These are phyloP conservation scores for Tolypocladium ovalisporum DNA, from an alignment of 2,329 filamentous ascomycete species.

Conservation along the genomic window DNA sequence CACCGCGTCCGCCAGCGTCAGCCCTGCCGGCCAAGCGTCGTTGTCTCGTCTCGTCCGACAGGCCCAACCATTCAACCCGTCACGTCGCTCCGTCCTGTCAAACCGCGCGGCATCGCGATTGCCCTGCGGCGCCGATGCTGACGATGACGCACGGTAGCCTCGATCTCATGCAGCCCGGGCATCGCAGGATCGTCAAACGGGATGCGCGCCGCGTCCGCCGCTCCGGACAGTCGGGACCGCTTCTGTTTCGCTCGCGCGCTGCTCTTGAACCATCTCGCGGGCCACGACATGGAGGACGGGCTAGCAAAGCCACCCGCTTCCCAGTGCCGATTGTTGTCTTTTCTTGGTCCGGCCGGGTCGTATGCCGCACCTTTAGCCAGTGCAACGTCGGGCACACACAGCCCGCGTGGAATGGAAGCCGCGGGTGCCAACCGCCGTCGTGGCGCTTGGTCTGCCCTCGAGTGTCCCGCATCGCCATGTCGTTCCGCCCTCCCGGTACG, in stretches of 20 bases:
- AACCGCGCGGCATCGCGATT: not conserved
- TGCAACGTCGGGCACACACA: too few relatives aligned
- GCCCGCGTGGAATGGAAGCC: too few relatives aligned
- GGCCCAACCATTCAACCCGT: not conserved
- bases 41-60: not conserved
- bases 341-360: not conserved
- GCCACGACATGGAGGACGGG: not conserved
- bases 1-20: not conserved
- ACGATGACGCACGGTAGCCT: not conserved
- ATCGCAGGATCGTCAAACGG: not conserved
- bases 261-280: not conserved
- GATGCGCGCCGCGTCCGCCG: not conserved
- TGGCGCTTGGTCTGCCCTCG: not conserved
- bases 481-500: not conserved
- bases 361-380: not conserved
- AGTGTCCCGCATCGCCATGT: not conserved
- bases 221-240: not conserved
- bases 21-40: not conserved
- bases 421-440: not conserved
- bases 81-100: not conserved
- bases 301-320: not conserved
- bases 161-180: not conserved
- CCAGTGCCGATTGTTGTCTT: not conserved
- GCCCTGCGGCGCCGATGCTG: not conserved
- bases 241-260: not conserved